Conservation (phyloP, 352 stramenopile species). For the Plasmopara muralis region DNA sequence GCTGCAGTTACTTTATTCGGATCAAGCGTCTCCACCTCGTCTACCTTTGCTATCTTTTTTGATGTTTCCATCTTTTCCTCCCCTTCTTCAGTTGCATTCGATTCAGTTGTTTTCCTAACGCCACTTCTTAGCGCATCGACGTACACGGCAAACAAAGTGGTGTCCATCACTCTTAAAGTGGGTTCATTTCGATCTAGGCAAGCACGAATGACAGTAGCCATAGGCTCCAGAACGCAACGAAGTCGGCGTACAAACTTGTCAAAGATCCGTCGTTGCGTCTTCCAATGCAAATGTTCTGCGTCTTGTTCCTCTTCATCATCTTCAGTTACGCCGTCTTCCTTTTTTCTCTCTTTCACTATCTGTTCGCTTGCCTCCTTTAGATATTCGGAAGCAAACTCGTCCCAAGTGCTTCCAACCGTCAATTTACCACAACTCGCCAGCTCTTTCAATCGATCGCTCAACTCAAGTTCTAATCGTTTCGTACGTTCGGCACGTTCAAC, state of each 20-base stretch:
- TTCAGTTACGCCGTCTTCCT: slow-evolving; percentile 2
- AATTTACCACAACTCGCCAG: slow-evolving; percentile 12
- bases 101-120: slow-evolving; percentile 29
- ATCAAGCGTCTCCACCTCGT: slow-evolving; percentile 4
- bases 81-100: slow-evolving; percentile 53
- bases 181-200: slow-evolving; percentile 28
- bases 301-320: slow-evolving; percentile 6
- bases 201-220: slow-evolving; percentile 17
- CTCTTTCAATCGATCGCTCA: slow-evolving; percentile 28
- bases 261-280: slow-evolving; percentile 40
- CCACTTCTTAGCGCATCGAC: slow-evolving; percentile 25
- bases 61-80: slow-evolving; percentile 33
- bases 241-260: slow-evolving; percentile 43
- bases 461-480: slow-evolving; percentile 25
- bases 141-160: slow-evolving; percentile 38
- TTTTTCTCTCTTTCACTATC: slow-evolving; percentile 9
- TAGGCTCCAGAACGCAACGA: slow-evolving; percentile 27
- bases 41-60: slow-evolving; percentile 4
- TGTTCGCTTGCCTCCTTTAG: slow-evolving; percentile 10
- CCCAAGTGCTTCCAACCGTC: slow-evolving; percentile 23
- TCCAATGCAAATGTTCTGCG: slow-evolving; percentile 33
- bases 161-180: slow-evolving; percentile 24
- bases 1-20: slow-evolving; percentile 12
- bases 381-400: slow-evolving; percentile 19
- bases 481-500: slow-evolving; percentile 33